A percentile compares a stretch with the other conserved stretches of the same genome.
Conservation (phyloP, 306 rosid genomes). For the Castanea sativa region DNA sequence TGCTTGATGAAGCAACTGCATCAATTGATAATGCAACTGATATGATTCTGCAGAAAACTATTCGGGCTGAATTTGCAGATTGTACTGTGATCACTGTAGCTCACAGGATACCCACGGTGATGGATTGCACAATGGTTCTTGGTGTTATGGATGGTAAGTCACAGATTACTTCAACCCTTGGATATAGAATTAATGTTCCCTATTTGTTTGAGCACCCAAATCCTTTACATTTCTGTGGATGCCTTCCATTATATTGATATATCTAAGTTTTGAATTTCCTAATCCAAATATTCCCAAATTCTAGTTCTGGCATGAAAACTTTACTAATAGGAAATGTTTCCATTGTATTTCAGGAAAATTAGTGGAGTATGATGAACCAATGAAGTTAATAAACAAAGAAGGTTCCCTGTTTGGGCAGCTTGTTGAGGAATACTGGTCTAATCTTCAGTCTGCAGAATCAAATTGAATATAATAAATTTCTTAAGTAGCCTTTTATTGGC, state of each 20-base stretch:
- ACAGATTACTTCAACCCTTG: neutral
- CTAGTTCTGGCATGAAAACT: too few relatives aligned
- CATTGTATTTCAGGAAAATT: constrained; percentile 44
- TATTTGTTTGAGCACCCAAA: too few relatives aligned
- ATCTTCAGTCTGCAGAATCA: constrained; percentile 50
- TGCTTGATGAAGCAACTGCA: constrained; percentile 85
- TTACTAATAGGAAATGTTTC: too few relatives aligned
- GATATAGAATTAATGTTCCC: too few relatives aligned
- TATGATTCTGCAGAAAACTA: constrained; percentile 64
- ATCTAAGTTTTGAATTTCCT: too few relatives aligned
- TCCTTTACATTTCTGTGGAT: too few relatives aligned
- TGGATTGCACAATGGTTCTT: constrained; percentile 81
- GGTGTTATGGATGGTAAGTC: constrained; percentile 68
- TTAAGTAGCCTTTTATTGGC: too few relatives aligned
- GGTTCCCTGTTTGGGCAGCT: constrained; percentile 56
- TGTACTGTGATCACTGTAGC: constrained; percentile 74
- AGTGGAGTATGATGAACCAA: constrained; percentile 71
- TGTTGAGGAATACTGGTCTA: constrained; percentile 79
- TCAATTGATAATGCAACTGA: constrained; percentile 76
- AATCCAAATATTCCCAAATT: too few relatives aligned
- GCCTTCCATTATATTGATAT: too few relatives aligned
- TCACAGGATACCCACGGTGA: constrained; percentile 78
- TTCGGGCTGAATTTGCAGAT: constrained; percentile 57
- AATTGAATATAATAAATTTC: constrained; percentile 19
- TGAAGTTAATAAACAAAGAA: constrained; percentile 54